These are phyloP conservation scores for Irpex lacteus DNA, from an alignment of 1,284 basidiomycete genomes.

Conservation along the genomic window DNA sequence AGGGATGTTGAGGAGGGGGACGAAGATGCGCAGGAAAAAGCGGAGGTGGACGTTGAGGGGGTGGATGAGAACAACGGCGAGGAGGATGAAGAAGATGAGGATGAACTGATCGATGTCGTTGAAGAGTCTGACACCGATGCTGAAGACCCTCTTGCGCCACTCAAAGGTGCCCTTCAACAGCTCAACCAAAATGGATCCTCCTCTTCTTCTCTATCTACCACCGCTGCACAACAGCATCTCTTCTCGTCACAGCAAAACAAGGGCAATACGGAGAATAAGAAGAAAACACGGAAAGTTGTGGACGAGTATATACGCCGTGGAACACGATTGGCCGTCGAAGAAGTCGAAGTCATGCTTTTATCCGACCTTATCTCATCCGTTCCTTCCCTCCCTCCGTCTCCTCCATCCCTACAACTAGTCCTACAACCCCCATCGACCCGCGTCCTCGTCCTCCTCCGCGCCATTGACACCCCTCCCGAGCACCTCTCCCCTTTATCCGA, in stretches of 20 bases:
- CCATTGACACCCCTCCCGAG: conserved; percentile 11
- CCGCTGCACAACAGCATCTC: too few relatives aligned
- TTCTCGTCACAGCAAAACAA: too few relatives aligned
- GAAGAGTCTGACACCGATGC: conserved; percentile 42
- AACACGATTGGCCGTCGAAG: conserved; percentile 57
- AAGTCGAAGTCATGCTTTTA: conserved; percentile 50
- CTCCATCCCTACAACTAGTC: conserved; percentile 29
- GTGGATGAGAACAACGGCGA: conserved; percentile 18
- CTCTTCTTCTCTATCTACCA: neutral
- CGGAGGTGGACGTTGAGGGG: too few relatives aligned
- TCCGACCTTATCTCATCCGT: conserved; percentile 35
- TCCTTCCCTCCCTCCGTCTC: too few relatives aligned
- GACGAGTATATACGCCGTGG: conserved; percentile 75
- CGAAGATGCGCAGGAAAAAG: conserved; percentile 19
- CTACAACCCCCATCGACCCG: conserved; percentile 39
- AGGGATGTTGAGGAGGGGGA: conserved; percentile 18
- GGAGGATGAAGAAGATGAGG: conserved; percentile 43
- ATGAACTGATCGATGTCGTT: conserved; percentile 64
- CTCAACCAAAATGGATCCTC: conserved; percentile 37
- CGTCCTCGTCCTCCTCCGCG: conserved; percentile 53
- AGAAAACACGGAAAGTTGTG: conserved; percentile 38
- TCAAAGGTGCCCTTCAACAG: conserved; percentile 65
- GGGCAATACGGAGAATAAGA: neutral
- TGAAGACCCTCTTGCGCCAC: conserved; percentile 56
- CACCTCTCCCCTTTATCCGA: conserved; percentile 51